Evolutionary conservation across 805 yeast species (phyloP).

Genomic region (Maudiozyma turicensis): DNA sequence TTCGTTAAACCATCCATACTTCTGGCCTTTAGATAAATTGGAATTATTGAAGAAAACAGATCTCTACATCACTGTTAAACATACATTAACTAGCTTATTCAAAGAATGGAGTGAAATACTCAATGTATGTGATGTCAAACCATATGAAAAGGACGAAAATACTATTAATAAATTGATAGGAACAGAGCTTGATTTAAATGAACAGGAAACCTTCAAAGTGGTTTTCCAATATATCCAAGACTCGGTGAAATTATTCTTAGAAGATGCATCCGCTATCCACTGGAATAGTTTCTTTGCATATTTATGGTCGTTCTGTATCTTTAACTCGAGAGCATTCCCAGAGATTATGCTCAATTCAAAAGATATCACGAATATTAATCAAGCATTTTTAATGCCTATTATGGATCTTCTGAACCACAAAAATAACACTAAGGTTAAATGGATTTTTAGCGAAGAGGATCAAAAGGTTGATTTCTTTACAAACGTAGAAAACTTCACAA

Average conservation of each 20-base stretch:
- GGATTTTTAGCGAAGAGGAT: conserved; percentile 35
- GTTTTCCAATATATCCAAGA: conserved; percentile 3
- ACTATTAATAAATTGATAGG: not conserved
- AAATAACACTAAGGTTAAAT: conserved; percentile 48
- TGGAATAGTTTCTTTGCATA: conserved; percentile 64
- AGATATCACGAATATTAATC: conserved; percentile 28
- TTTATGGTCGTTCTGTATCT: conserved; percentile 64
- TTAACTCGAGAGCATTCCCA: conserved; percentile 78
- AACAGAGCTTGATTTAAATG: not conserved
- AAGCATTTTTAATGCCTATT: conserved; percentile 67
- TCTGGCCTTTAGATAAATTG: conserved; percentile 50
- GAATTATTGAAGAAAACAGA: conserved; percentile 57
- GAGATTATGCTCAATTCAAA: conserved; percentile 40
- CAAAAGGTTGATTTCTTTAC: conserved; percentile 35
- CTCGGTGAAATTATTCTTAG: not conserved
- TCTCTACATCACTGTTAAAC: conserved; percentile 43
- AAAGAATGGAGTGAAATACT: conserved; percentile 46
- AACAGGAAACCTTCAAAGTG: not conserved
- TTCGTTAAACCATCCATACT: conserved; percentile 50
- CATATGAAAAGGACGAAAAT: not conserved
- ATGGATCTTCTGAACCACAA: conserved; percentile 73
- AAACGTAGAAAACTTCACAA: conserved; percentile 15
- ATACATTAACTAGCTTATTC: conserved; percentile 36
- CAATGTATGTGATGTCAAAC: conserved; percentile 3
- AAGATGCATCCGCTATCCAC: conserved; percentile 16